These are phyloP conservation scores for Tolypocladium guangdongense DNA, from an alignment of 2,329 filamentous ascomycete species.

Conservation along the genomic window DNA sequence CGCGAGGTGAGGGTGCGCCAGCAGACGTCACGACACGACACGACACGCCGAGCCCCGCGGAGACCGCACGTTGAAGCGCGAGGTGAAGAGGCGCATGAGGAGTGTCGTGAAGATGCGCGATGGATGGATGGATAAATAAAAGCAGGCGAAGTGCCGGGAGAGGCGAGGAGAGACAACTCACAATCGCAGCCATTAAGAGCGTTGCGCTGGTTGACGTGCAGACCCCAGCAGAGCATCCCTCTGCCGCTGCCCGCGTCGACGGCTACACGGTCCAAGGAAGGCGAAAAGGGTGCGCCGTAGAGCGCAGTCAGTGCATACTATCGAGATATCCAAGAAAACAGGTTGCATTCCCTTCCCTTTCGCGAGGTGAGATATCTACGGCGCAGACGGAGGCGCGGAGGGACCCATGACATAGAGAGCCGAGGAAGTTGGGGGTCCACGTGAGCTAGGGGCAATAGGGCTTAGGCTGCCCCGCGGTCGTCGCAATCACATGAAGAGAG, in stretches of 20 bases:
- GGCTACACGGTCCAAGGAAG: neutral
- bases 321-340: neutral
- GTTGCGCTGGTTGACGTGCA: conserved; percentile 3
- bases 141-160: too few species aligned
- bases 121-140: neutral
- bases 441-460: neutral
- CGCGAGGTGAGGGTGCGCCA: neutral
- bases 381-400: neutral
- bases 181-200: conserved; percentile 24
- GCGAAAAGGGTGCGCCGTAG: neutral
- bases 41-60: conserved; percentile 3
- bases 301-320: too few species aligned
- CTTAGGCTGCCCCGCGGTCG: neutral
- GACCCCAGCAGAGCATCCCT: neutral
- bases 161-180: conserved; percentile 11
- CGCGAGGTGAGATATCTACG: neutral
- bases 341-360: neutral
- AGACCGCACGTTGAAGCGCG: neutral
- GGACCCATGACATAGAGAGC: neutral
- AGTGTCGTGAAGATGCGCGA: neutral
- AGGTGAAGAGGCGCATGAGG: neutral
- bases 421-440: neutral
- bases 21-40: conserved; percentile 1
- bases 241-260: neutral
- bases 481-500: neutral